A percentile compares a stretch with the other conserved stretches of the same genome.
Conservation (phyloP, 1,139 yeast species). For the Kodamaea alishanica region DNA sequence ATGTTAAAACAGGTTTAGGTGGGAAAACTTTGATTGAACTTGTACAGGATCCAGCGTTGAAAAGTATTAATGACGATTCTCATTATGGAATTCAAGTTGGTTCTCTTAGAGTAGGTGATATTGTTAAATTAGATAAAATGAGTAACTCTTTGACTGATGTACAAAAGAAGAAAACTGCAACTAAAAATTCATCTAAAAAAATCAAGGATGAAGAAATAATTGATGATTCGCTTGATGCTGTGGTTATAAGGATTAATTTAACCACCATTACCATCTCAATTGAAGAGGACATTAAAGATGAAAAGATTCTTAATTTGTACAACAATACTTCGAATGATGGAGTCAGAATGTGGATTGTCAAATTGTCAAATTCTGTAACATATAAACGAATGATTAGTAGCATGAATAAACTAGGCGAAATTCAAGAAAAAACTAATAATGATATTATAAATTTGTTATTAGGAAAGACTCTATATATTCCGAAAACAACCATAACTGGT, state of each 20-base stretch:
- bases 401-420: constrained; percentile 60
- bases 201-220: constrained; percentile 17
- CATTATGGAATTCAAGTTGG: constrained; percentile 42
- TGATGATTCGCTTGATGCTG: constrained; percentile 50
- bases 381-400: constrained; percentile 80
- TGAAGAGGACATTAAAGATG: constrained; percentile 54
- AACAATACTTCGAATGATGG: constrained; percentile 40
- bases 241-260: constrained; percentile 49
- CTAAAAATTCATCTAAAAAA: constrained; percentile 20
- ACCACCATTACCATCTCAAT: constrained; percentile 52
- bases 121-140: constrained; percentile 52
- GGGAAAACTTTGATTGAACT: constrained; percentile 73
- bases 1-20: constrained; percentile 72
- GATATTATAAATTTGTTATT: constrained; percentile 43
- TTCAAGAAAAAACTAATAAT: constrained; percentile 30
- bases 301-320: constrained; percentile 39
- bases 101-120: constrained; percentile 73
- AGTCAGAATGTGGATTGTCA: constrained; percentile 55
- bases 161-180: constrained; percentile 18
- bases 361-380: constrained; percentile 65
- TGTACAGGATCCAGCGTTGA: constrained; percentile 54
- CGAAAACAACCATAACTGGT: constrained; percentile 7
- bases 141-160: constrained; percentile 13
- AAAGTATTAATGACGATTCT: constrained; percentile 27
- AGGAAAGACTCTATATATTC: constrained; percentile 35